phyloP scores from a whole-genome alignment of 2,329 filamentous ascomycete genomes.

The Aspergillus sp. region DNA sequence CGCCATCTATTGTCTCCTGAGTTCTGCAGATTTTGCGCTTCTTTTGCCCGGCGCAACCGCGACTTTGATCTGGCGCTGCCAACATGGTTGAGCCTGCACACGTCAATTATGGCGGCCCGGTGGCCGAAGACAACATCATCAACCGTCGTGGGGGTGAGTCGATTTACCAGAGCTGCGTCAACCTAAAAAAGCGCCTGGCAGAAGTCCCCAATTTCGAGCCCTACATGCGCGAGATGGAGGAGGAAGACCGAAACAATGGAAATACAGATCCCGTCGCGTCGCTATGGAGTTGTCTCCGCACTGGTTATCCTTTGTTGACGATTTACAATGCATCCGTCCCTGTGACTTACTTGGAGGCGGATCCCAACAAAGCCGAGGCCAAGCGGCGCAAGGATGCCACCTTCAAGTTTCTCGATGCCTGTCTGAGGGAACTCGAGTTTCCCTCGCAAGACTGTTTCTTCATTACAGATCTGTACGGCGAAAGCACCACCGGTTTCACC shows the following conservation, averaged over 20 bases:
- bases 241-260: conserved; percentile 53
- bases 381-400: conserved; percentile 80
- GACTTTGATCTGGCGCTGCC: no score
- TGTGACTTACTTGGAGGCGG: conserved; percentile 56
- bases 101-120: conserved; percentile 26
- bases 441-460: conserved; percentile 78
- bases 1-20: no score
- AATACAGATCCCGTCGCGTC: conserved; percentile 75
- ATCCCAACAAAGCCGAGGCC: conserved; percentile 54
- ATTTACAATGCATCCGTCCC: conserved; percentile 84
- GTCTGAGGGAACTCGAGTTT: conserved; percentile 71
- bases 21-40: no score
- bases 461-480: conserved; percentile 80
- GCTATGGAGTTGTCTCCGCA: conserved; percentile 77
- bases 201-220: conserved; percentile 76
- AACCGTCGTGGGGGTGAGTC: conserved; percentile 94
- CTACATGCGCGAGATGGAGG: conserved; percentile 62
- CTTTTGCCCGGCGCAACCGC: no score
- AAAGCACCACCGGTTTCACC: conserved; percentile 93
- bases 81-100: conserved; percentile 29
- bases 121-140: conserved; percentile 87
- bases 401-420: conserved; percentile 87
- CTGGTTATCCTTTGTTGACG: conserved; percentile 72
- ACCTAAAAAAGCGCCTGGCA: conserved; percentile 68
- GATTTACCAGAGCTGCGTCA: conserved; percentile 89